Conservation (phyloP, 768 basidiomycete genomes). For the Tylopilus cervinicoccineus region DNA sequence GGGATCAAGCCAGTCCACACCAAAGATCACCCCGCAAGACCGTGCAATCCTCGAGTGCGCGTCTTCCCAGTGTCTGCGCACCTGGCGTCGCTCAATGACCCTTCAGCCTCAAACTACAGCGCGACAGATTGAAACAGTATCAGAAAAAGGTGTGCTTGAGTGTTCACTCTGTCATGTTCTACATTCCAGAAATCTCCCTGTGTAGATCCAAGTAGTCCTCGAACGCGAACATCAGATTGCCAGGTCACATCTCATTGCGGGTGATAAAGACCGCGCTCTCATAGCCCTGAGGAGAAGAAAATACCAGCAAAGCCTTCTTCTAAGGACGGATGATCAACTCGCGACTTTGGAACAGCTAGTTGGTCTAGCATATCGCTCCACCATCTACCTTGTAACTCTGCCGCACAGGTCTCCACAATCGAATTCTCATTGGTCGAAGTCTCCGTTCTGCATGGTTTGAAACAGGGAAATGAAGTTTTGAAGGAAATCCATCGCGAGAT, state of each 20-base stretch:
- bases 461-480: constrained; percentile 90
- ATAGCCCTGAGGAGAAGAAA: constrained; percentile 87
- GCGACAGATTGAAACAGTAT: constrained; percentile 94
- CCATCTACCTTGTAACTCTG: neutral
- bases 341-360: constrained; percentile 88
- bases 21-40: constrained; percentile 91
- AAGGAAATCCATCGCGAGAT: constrained; percentile 94
- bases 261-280: constrained; percentile 84
- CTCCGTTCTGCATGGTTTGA: constrained; percentile 86
- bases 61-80: constrained; percentile 12
- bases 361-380: constrained; percentile 23
- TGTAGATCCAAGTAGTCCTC: constrained; percentile 80
- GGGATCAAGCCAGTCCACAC: constrained; percentile 70
- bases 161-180: neutral
- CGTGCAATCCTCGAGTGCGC: constrained; percentile 93
- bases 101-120: constrained; percentile 86
- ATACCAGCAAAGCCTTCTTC: constrained; percentile 85
- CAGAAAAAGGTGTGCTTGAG: constrained; percentile 73
- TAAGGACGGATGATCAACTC: constrained; percentile 87
- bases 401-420: constrained; percentile 81
- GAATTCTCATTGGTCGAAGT: constrained; percentile 95
- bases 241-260: constrained; percentile 70
- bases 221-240: constrained; percentile 90
- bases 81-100: constrained; percentile 17
- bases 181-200: neutral